Evolutionary conservation across 2,329 filamentous ascomycete species (phyloP).

Genomic region (Sclerotinia spermophila): DNA sequence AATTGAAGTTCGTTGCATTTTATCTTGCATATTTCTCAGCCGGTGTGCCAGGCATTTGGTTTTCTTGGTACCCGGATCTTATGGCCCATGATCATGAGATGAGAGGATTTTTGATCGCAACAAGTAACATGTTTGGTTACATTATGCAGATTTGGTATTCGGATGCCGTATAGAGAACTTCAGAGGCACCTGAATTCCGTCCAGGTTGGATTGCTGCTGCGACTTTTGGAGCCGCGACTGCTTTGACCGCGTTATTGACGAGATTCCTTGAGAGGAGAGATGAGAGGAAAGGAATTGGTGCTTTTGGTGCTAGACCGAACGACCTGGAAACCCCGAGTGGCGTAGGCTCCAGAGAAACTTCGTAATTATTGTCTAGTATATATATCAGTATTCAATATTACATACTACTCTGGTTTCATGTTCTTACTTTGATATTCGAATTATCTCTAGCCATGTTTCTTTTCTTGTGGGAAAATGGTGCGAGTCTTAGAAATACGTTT

Average conservation of each 20-base stretch:
- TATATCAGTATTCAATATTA: neutral
- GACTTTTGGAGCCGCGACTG: conserved; percentile 15
- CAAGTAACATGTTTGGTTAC: conserved; percentile 27
- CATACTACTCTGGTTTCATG: neutral
- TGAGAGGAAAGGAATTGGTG: conserved; percentile 7
- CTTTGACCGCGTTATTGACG: neutral
- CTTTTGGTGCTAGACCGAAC: neutral
- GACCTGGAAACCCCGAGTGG: neutral
- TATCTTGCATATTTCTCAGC: conserved; percentile 21
- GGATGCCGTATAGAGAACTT: conserved; percentile 31
- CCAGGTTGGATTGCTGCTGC: conserved; percentile 25
- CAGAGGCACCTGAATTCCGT: conserved; percentile 26
- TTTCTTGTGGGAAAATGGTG: neutral
- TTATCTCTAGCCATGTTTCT: neutral
- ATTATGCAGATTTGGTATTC: conserved; percentile 29
- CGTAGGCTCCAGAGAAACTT: neutral
- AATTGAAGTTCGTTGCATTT: conserved; percentile 17
- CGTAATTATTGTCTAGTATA: neutral
- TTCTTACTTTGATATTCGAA: neutral
- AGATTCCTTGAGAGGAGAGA: conserved; percentile 18
- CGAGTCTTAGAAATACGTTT: too few species aligned
- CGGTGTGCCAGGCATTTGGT: conserved; percentile 24
- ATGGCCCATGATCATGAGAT: conserved; percentile 26
- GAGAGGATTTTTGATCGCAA: conserved; percentile 29
- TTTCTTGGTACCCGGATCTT: conserved; percentile 25